Evolutionary conservation across 1,284 basidiomycete genomes (phyloP), one percentile per base, ranked within the genome.

Genomic region (Cystobasidiaceae sp.): DNA sequence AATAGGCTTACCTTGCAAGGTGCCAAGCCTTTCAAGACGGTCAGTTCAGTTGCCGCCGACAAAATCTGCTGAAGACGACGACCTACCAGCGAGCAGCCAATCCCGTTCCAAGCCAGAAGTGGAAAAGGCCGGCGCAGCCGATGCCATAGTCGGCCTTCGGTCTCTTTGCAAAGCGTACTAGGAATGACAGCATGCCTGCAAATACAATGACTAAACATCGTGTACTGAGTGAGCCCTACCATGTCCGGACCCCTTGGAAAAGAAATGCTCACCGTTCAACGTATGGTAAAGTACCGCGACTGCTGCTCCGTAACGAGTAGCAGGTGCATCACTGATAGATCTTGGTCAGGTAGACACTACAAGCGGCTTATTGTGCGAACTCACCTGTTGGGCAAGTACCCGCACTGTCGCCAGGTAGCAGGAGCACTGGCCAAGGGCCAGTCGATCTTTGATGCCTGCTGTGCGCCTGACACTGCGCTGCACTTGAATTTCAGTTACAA

Each of bases 351-450:
- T 39, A 39, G 11, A 39, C n/a, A 39, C 11, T 11, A n/a, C 37
- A 11, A 39, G 37, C n/a, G 25, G 43, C n/a, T n/a, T 19, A 17
- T 7, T 6, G 7, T 8, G 23, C 17, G 2, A 21, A n/a, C 54
- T 56, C n/a, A 56, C 41, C 54, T 59, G 32, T 59, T 59, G 15
- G 56, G 56, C 15, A 59, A 32, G 21, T 21, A 59, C 34, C 23
- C 56, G 23, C 56, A 59, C 9, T 34, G 11, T 2, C 48, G 17
- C 56, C 56, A 59, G 7, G 44, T 30, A 7, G 7, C 9, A 4
- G 56, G 56, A 30, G 28, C 28, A 27, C 48, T 23, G n/a, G 56
- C 56, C 9, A 59, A 3, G 3, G 56, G 56, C 56, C 56, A 59
- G 39, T 48, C 19, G 6, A 59, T 28, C 45, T 59, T 49, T 27